A percentile compares a stretch with the other conserved stretches of the same genome.
These are phyloP conservation scores for Pleurotus djamor DNA, from an alignment of 768 basidiomycete genomes.

Conservation along the genomic window DNA sequence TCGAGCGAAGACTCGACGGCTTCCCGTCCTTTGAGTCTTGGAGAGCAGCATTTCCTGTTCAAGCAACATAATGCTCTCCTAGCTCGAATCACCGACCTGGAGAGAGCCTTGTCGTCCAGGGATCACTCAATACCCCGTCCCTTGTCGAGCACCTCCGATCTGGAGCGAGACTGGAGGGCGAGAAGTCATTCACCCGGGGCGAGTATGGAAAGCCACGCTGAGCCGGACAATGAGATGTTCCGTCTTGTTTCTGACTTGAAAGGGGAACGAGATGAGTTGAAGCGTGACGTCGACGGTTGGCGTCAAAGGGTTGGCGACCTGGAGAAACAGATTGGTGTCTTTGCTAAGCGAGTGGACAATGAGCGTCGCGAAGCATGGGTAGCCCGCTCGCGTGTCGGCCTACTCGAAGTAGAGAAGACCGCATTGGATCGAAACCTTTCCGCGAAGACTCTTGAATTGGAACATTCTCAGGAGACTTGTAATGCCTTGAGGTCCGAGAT, in stretches of 20 bases:
- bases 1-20: conserved; percentile 34
- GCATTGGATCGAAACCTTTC: conserved; percentile 45
- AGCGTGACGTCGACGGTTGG: conserved; percentile 89
- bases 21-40: conserved; percentile 56
- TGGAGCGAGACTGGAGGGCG: conserved; percentile 13
- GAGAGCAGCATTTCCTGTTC: conserved; percentile 84
- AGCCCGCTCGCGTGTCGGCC: conserved; percentile 66
- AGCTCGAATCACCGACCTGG: conserved; percentile 78
- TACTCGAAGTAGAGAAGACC: conserved; percentile 69
- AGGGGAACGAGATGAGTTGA: conserved; percentile 85
- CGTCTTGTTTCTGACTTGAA: conserved; percentile 76
- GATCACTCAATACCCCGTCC: conserved; percentile 44
- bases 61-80: conserved; percentile 83
- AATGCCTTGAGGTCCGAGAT: neutral
- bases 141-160: conserved; percentile 49
- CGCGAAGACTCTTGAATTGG: conserved; percentile 15
- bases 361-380: conserved; percentile 85
- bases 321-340: conserved; percentile 64
- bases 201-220: conserved; percentile 27
- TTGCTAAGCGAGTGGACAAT: conserved; percentile 69
- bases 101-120: conserved; percentile 57
- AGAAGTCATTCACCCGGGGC: conserved; percentile 16
- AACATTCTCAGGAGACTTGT: conserved; percentile 4
- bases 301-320: conserved; percentile 71
- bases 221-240: conserved; percentile 78